phyloP scores from a whole-genome alignment of 78 protist genomes.

The Isochrysis galbana region DNA sequence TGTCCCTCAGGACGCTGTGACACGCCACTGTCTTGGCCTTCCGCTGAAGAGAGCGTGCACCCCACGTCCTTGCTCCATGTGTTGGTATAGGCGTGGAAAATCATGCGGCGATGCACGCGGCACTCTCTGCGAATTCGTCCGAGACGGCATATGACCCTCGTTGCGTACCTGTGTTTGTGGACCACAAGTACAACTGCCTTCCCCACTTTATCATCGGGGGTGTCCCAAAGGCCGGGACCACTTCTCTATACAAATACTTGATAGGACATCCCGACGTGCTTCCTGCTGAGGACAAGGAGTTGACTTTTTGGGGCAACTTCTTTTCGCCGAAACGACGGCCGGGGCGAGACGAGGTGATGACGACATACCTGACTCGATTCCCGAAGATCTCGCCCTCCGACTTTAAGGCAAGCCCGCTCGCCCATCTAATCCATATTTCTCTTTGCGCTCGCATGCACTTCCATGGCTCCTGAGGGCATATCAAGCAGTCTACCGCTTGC shows the following conservation, averaged over 20 bases:
- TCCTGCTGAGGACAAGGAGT: not conserved
- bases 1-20: too few species aligned
- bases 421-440: too few species aligned
- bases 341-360: not conserved
- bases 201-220: constrained; percentile 24
- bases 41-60: too few species aligned
- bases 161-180: not conserved
- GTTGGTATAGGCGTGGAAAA: too few species aligned
- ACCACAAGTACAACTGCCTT: not conserved
- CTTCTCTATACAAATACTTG: not conserved
- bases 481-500: too few species aligned
- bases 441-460: too few species aligned
- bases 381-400: not conserved
- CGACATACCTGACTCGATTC: not conserved
- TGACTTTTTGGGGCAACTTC: constrained; percentile 8
- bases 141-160: not conserved
- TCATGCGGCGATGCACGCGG: too few species aligned
- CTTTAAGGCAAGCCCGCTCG: too few species aligned
- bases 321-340: constrained; percentile 12
- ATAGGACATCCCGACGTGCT: not conserved
- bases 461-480: too few species aligned
- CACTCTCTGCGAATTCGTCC: not conserved
- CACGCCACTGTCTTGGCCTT: too few species aligned
- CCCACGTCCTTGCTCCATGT: too few species aligned
- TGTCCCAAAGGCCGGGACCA: not conserved